These are phyloP conservation scores for Plectranthus barbatus DNA, from an alignment of 257 asterid genomes.

Conservation along the genomic window DNA sequence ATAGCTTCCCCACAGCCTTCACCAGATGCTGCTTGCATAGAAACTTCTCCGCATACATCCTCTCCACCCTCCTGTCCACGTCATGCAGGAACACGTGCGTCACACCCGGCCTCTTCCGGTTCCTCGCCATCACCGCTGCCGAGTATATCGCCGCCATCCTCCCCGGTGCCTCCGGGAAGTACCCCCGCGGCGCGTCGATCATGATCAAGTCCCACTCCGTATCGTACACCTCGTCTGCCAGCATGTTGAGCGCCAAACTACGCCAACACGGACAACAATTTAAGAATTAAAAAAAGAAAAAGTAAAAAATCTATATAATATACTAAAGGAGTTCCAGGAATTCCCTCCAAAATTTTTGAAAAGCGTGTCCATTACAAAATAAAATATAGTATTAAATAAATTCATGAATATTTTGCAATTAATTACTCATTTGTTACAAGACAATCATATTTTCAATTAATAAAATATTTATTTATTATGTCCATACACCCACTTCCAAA, in stretches of 20 bases:
- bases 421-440: no score
- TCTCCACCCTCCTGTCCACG: slow-evolving; percentile 74
- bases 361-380: no score
- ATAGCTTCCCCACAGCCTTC: slow-evolving; percentile 46
- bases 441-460: no score
- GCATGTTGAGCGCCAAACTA: slow-evolving; percentile 60
- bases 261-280: background rate
- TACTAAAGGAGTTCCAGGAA: no score
- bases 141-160: slow-evolving; percentile 91
- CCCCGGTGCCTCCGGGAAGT: slow-evolving; percentile 72
- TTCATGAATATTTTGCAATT: no score
- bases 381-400: no score
- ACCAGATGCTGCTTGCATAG: slow-evolving; percentile 56
- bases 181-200: slow-evolving; percentile 91
- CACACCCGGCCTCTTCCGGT: slow-evolving; percentile 46
- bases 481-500: no score
- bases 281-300: no score
- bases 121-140: slow-evolving; percentile 83
- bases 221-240: slow-evolving; percentile 55
- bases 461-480: no score
- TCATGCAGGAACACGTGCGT: slow-evolving; percentile 83
- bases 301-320: no score
- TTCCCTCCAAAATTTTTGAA: no score
- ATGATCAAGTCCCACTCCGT: slow-evolving; percentile 85
- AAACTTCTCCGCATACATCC: slow-evolving; percentile 52